Base-by-base conservation (phyloP, 1,139 yeast species). In the Suhomyces ambrosiae region DNA sequence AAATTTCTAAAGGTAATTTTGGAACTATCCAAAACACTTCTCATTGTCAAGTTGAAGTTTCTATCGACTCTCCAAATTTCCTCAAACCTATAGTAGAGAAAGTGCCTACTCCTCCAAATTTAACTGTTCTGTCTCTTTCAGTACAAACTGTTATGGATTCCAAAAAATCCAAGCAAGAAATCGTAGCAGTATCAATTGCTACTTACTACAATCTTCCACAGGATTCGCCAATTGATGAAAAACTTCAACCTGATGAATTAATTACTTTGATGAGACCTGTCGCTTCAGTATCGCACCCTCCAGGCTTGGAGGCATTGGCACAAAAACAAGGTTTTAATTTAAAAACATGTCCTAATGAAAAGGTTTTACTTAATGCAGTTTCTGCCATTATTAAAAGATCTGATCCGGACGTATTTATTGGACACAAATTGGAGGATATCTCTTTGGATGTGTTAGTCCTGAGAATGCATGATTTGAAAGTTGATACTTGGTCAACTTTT, bases 341-440 rank as follows among this genome's bases (percentile, higher is more conserved):
- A 30, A 71, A 84, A 47, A 60, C 76, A 5, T 80, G 85, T 54
- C 83, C 82, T 19, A 83, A 76, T 45, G 99, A 92, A 56, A 80
- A 79, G 44, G 79, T 86, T 0, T 60, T 92, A 48, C 71, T 92
- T 37, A 80, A 80, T 47, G 82, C 84, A 54, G 76, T 92, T 38
- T 73, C 90, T 35, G 92, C 87, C 0, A 64, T 82, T 54, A 65
- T 92, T 38, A 86, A 83, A 48, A 68, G 69, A 23, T 66, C 76
- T 21, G 98, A 94, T 60, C 97, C 98, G 0, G 99, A 94, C 65
- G 84, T 90, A 2, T 76, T 88, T 41, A 60, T 92, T 30, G 98
- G 98, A 12, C 97, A 94, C 57, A 74, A 86, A 47, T 66, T 92
- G 44, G 96, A 92, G 48, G 80, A 78, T 46, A 76, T 86, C 13